Evolutionary conservation across 805 yeast species (phyloP).

Genomic region (Saturnispora ahearnii): DNA sequence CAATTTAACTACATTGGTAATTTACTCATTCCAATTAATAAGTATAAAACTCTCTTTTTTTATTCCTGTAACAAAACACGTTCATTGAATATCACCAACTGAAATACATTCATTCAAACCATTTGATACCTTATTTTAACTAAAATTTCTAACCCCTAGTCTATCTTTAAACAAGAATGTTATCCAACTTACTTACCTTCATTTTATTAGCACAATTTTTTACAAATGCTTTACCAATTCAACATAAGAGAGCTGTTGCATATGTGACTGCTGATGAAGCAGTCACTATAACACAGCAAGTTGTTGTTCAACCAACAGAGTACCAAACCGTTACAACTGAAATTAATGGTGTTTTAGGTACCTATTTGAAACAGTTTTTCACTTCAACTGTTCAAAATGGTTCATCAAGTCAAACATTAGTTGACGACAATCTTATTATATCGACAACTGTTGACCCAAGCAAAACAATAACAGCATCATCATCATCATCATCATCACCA

Average conservation of each 20-base stretch:
- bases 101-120: not conserved
- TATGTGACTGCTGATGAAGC: conserved; percentile 10
- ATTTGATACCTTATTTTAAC: conserved; percentile 7
- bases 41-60: not conserved
- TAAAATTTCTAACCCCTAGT: conserved; percentile 4
- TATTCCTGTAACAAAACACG: not conserved
- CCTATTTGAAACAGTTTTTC: conserved; percentile 18
- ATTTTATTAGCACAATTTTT: not conserved
- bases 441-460: not conserved
- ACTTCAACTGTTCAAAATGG: conserved; percentile 17
- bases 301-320: conserved; percentile 13
- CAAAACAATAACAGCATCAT: not conserved
- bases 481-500: not conserved
- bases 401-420: conserved; percentile 3
- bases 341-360: conserved; percentile 15
- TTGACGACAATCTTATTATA: conserved; percentile 7
- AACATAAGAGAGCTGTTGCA: conserved; percentile 20
- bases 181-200: not conserved
- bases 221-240: conserved; percentile 6
- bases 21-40: not conserved
- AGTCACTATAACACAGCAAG: conserved; percentile 20
- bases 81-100: not conserved
- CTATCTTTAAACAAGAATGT: conserved; percentile 5
- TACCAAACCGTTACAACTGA: conserved; percentile 17
- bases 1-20: not conserved